Conservation (phyloP, 2,329 filamentous ascomycete species). For the Xylaria multiplex region DNA sequence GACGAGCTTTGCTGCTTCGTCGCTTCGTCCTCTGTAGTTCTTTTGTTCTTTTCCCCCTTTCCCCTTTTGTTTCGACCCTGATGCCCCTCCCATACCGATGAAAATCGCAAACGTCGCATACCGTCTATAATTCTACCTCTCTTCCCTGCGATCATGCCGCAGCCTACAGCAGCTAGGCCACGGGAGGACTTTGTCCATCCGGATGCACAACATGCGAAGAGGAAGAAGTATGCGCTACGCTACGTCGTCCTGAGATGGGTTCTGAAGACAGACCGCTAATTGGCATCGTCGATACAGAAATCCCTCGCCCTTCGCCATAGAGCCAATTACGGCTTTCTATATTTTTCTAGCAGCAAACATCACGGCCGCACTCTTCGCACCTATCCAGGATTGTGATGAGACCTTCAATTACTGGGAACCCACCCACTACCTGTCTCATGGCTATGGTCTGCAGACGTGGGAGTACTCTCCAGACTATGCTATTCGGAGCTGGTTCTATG, state of each 20-base stretch:
- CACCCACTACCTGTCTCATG: conserved; percentile 90
- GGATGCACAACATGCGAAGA: conserved; percentile 47
- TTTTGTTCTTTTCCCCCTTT: background rate
- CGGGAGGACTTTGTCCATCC: conserved; percentile 45
- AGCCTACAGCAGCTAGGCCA: conserved; percentile 36
- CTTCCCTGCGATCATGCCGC: conserved; percentile 40
- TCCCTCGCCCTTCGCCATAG: conserved; percentile 69
- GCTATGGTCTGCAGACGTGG: conserved; percentile 96
- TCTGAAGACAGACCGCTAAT: conserved; percentile 18
- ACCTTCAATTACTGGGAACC: conserved; percentile 99
- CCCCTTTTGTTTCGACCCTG: background rate
- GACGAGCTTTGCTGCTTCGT: conserved; percentile 20
- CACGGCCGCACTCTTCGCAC: conserved; percentile 81
- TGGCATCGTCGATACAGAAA: conserved; percentile 47
- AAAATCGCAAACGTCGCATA: background rate
- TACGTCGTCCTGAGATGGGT: background rate
- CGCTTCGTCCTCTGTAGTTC: conserved; percentile 1
- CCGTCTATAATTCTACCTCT: background rate
- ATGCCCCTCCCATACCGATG: background rate
- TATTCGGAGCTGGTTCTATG: conserved; percentile 94
- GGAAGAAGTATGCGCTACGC: conserved; percentile 48
- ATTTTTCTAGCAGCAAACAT: conserved; percentile 79
- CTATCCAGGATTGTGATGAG: conserved; percentile 98
- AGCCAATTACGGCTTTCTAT: conserved; percentile 82
- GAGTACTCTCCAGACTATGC: conserved; percentile 96